Base-by-base conservation (phyloP, 2,329 filamentous ascomycete genomes). In the Aureobasidium vineae region DNA sequence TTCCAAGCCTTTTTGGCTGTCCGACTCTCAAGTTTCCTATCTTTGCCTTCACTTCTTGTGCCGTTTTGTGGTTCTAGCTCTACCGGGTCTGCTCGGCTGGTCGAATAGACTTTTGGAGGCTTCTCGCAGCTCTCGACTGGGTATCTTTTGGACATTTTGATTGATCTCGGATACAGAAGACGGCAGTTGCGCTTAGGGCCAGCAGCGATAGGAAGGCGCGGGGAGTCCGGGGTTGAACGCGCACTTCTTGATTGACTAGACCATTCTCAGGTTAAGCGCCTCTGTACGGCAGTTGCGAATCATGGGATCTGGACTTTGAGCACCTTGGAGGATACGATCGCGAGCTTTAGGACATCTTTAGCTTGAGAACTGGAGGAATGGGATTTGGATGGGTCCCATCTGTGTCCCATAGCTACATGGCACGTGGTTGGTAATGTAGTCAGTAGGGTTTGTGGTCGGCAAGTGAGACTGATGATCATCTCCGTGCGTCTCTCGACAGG, bases 151-250 rank as follows among this genome's bases (percentile, higher is more conserved):
- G 23, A 2, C 2, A 13, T n/a, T 11, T 31, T 45, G 38, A 21
- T 31, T 40, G 47, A 21, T 33, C 16, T 50, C 63, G 63, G 64
- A 3, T 61, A 33, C 40, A 40, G 23, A 53, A 33, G 43, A 61
- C 64, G 64, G 64, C 64, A 66, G 64, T 66, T 63, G 60, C 19
- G 33, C 10, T 43, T n/a, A 7, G 52, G 28, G 23, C 21, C 16
- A 41, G 21, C 38, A 31, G 33, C 7, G 41, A n/a, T 40, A 28
- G 59, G 23, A 11, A 6, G 2, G 59, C 59, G 45, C 47, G 57
- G 43, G 43, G 23, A 13, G 33, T 13, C 28, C 28, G 28, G 28
- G 28, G 28, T 36, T 36, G 33, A 10, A 41, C 40, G 45, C 59
- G 45, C 59, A 45, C 5, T n/a, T 31, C 40, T 41, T 10, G 40